These are phyloP conservation scores for Grigorovia transvaalensis DNA, from an alignment of 805 yeast species.

Conservation along the genomic window DNA sequence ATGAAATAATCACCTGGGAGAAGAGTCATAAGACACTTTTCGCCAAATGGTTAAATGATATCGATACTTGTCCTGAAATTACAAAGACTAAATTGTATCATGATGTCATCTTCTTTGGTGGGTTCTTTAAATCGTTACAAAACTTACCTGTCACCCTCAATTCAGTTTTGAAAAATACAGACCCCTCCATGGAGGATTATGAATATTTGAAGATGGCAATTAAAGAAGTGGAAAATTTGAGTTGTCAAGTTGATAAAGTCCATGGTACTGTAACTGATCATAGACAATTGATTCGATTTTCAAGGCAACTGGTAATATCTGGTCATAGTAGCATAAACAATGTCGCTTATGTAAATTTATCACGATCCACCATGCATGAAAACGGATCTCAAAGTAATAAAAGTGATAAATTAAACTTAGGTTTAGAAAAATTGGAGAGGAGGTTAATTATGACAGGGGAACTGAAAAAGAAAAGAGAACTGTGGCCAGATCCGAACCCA, in stretches of 20 bases:
- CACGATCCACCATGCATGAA: background rate
- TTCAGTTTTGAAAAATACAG: slow-evolving; percentile 45
- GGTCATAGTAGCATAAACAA: slow-evolving; percentile 15
- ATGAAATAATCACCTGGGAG: slow-evolving; percentile 43
- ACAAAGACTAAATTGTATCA: slow-evolving; percentile 35
- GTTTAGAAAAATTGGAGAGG: slow-evolving; percentile 44
- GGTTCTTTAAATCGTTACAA: slow-evolving; percentile 45
- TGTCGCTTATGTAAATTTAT: slow-evolving; percentile 20
- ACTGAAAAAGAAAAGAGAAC: slow-evolving; percentile 51
- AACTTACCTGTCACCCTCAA: slow-evolving; percentile 51
- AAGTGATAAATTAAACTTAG: slow-evolving; percentile 31
- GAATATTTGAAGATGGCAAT: slow-evolving; percentile 42
- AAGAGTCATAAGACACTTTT: slow-evolving; percentile 35
- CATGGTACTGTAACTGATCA: slow-evolving; percentile 52
- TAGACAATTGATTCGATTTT: slow-evolving; percentile 43
- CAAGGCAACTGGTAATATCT: slow-evolving; percentile 26
- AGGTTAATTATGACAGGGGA: slow-evolving; percentile 49
- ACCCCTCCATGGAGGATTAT: slow-evolving; percentile 41
- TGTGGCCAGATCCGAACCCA: slow-evolving; percentile 46
- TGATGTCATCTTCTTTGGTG: slow-evolving; percentile 46
- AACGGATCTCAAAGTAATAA: background rate
- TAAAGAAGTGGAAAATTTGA: slow-evolving; percentile 43
- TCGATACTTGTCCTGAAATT: slow-evolving; percentile 40
- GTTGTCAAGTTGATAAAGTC: slow-evolving; percentile 48
- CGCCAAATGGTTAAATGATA: slow-evolving; percentile 45